phyloP scores from a whole-genome alignment of 2,329 filamentous ascomycete genomes.

The Penicillium palitans region DNA sequence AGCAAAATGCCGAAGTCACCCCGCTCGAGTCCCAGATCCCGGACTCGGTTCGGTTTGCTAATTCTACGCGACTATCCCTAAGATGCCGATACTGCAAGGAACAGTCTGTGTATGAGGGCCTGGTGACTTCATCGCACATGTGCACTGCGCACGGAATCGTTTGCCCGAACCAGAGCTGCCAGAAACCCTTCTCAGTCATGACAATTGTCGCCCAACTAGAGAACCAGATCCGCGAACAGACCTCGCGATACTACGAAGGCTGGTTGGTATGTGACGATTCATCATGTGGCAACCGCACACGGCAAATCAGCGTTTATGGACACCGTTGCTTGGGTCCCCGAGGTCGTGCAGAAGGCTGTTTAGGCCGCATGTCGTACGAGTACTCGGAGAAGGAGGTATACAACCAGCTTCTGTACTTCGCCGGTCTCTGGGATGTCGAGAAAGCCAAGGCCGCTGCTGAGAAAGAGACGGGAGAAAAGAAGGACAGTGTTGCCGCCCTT shows the following conservation, averaged over 20 bases:
- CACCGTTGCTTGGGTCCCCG: constrained; percentile 83
- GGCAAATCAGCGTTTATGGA: constrained; percentile 92
- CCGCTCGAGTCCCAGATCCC: constrained; percentile 93
- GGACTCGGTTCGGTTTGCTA: constrained; percentile 83
- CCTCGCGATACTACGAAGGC: constrained; percentile 84
- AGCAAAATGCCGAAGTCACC: constrained; percentile 69
- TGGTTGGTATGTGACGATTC: constrained; percentile 90
- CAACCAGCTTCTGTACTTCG: constrained; percentile 89
- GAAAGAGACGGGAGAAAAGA: constrained; percentile 55
- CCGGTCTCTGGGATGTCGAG: constrained; percentile 84
- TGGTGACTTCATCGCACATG: constrained; percentile 58
- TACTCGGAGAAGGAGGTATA: constrained; percentile 86
- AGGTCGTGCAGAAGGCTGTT: constrained; percentile 79
- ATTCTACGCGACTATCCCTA: constrained; percentile 73
- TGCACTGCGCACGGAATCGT: constrained; percentile 73
- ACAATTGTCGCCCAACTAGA: constrained; percentile 86
- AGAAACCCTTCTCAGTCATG: constrained; percentile 64
- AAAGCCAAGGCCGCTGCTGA: constrained; percentile 63
- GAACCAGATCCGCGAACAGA: constrained; percentile 73
- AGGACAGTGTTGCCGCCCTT: constrained; percentile 67
- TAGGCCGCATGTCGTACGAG: constrained; percentile 85
- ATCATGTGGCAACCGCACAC: constrained; percentile 79
- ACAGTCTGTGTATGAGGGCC: constrained; percentile 72
- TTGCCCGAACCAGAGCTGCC: constrained; percentile 67
- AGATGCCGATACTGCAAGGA: constrained; percentile 80